Base-by-base conservation (phyloP, 2,329 filamentous ascomycete genomes). In the Teratosphaeria gauchensis region DNA sequence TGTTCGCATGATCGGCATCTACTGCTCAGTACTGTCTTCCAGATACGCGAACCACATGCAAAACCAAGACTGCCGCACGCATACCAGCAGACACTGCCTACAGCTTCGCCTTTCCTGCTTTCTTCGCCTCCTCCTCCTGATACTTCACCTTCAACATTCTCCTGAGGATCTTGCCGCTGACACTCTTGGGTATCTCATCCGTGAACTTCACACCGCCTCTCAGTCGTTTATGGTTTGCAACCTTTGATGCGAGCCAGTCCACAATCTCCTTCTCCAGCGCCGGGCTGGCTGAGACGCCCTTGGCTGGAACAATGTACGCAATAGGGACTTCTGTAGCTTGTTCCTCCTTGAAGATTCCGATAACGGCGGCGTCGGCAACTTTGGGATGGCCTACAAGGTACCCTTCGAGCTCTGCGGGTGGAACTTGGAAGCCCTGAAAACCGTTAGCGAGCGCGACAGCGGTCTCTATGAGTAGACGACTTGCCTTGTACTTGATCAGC, bases 401-500 rank as follows among this genome's bases (percentile, higher is more conserved):
- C 19, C 77, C 77, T 61, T 79, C 77, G 4, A 79, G 72, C 58
- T 79, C 76, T 4, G 76, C 76, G 3, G 76, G 76, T 7, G 76
- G 73, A 0, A 78, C 76, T 56, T 77, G 75, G 31, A 51, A 57
- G 3, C 42, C 42, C 33, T 35, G 33, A 2, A 35, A 54, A 30
- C 28, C 9, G 33, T n/a, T 19, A n/a, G 19, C n/a, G 52, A 12
- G 19, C n/a, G 11, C 7, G 11, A 7, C 16, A 28, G 30, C 46
- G 55, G 8, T 28, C 2, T 28, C 56, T 31, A 28, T 60, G 54
- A 51, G 56, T 58, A 60, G 19, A 35, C 33, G 9, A 35, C 33
- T 35, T 30, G 58, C 63, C 30, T 65, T 71, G 59, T 82, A 87
- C 73, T 88, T 84, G 69, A 85, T 85, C 58, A 85, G 67, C 71